phyloP scores from a whole-genome alignment of 2,329 filamentous ascomycete species.

The Parastagonospora avenae region DNA sequence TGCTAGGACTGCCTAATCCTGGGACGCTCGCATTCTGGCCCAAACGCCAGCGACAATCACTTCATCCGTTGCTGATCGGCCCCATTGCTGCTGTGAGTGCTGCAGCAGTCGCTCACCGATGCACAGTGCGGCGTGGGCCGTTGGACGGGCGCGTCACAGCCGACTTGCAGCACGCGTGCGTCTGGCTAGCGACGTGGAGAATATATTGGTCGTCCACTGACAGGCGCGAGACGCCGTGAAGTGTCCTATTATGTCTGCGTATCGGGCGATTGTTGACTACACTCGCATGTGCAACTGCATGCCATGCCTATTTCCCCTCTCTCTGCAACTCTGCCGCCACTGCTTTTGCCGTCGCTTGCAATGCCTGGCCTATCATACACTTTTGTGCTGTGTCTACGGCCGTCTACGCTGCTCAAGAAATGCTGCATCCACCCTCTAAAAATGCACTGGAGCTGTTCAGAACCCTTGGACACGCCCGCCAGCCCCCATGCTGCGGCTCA shows the following conservation, averaged over 20 bases:
- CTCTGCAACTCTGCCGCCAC: slow-evolving; percentile 3
- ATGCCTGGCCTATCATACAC: slow-evolving; percentile 28
- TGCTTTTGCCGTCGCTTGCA: slow-evolving; percentile 6
- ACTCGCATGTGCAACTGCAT: slow-evolving; percentile 13
- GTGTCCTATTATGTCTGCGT: slow-evolving; percentile 11
- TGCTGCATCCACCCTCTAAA: slow-evolving; percentile 14
- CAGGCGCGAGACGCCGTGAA: slow-evolving; percentile 2
- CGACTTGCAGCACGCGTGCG: neutral
- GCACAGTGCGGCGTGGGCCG: slow-evolving; percentile 6
- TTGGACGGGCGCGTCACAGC: slow-evolving; percentile 9
- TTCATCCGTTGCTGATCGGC: neutral
- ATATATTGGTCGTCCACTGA: slow-evolving; percentile 15
- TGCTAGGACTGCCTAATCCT: too few species aligned
- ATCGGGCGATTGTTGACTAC: slow-evolving; percentile 7
- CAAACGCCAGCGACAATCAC: neutral
- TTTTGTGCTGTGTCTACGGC: slow-evolving; percentile 18
- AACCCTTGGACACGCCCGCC: slow-evolving; percentile 11
- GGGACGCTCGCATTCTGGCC: neutral
- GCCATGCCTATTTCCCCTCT: slow-evolving; percentile 8
- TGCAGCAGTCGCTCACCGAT: neutral
- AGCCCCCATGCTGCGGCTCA: slow-evolving; percentile 20
- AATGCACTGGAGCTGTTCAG: slow-evolving; percentile 15
- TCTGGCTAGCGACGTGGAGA: slow-evolving; percentile 4
- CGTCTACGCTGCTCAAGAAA: slow-evolving; percentile 16
- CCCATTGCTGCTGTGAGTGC: neutral